phyloP scores from a whole-genome alignment of 2,329 filamentous ascomycete species.

The Tympanopsis confertula region DNA sequence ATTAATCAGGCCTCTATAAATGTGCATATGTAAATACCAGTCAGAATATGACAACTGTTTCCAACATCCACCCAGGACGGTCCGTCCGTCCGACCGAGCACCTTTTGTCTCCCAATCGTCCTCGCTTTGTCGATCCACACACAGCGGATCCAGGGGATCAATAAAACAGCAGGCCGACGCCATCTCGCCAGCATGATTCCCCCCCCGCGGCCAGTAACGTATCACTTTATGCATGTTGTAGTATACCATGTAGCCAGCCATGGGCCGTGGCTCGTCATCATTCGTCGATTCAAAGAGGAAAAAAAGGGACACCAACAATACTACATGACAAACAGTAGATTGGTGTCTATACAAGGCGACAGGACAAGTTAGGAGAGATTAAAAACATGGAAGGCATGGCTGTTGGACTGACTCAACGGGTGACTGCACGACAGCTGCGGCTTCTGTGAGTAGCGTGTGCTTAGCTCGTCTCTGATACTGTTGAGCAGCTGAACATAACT shows the following conservation, averaged over 20 bases:
- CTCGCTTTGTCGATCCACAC: no score
- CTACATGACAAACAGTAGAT: slow-evolving; percentile 51
- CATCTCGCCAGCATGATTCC: no score
- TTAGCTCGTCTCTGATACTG: slow-evolving; percentile 85
- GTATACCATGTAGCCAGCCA: slow-evolving; percentile 4
- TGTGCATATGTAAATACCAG: no score
- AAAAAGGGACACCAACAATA: slow-evolving; percentile 10
- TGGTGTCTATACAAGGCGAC: slow-evolving; percentile 35
- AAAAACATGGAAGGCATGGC: slow-evolving; percentile 8
- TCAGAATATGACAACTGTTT: no score
- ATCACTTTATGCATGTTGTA: no score
- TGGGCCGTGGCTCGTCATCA: slow-evolving; percentile 1
- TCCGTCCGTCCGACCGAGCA: no score
- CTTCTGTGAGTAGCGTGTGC: slow-evolving; percentile 82
- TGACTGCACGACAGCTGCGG: slow-evolving; percentile 96
- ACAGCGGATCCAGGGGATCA: no score
- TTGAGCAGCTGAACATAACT: slow-evolving; percentile 95
- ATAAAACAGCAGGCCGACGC: no score
- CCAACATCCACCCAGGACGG: no score
- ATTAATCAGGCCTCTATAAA: no score
- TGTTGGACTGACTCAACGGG: slow-evolving; percentile 64
- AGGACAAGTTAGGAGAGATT: slow-evolving; percentile 6
- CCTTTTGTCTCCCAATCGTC: no score
- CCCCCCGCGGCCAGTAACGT: no score
- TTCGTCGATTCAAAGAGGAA: slow-evolving; percentile 9